Base-by-base conservation (phyloP, 257 asterid species). In the Solanum pennellii region DNA sequence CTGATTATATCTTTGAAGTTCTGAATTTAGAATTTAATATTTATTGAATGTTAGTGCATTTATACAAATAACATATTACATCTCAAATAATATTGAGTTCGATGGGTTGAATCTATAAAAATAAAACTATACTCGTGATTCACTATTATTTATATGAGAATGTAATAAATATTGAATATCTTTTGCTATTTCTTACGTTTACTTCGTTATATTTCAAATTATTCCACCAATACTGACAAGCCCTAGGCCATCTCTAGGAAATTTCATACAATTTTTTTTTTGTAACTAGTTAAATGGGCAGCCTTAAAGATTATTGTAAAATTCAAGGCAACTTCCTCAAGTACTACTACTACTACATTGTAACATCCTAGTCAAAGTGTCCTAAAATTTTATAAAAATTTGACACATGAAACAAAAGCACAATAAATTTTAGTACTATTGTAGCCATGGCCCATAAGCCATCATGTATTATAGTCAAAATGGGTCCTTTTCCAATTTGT, bases 251-350 rank as follows among this genome's bases (percentile, higher is more conserved):
- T 18, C 29, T 47, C 29, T 41, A 0, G 20, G 85, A 49, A 80
- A 18, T 49, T 80, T 47, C 69, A 10, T 29, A 29, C 10, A 37
- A 29, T 18, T 6, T 21, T 52, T 7, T 52, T 6, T 8, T 52
- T 18, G 5, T n/a, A n/a, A n/a, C n/a, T n/a, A n/a, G n/a, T 80
- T 16, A 80, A 29, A 47, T 29, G 18, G 11, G 29, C 85, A 47
- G 85, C 85, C 69, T 47, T 47, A 80, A 80, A 29, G 68, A 16
- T 47, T 10, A 80, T 47, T n/a, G n/a, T n/a, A n/a, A n/a, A n/a
- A 18, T 47, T 18, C 69, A 31, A 9, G 44, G 85, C 20, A 80
- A 80, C 29, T 80, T 80, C 68, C 85, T 37, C 60, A 18, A 27
- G 66, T 59, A 7, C 25, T 20, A n/a, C n/a, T n/a, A n/a, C n/a